Base-by-base conservation (phyloP, 1,284 basidiomycete species). In the Ganoderma sinense region DNA sequence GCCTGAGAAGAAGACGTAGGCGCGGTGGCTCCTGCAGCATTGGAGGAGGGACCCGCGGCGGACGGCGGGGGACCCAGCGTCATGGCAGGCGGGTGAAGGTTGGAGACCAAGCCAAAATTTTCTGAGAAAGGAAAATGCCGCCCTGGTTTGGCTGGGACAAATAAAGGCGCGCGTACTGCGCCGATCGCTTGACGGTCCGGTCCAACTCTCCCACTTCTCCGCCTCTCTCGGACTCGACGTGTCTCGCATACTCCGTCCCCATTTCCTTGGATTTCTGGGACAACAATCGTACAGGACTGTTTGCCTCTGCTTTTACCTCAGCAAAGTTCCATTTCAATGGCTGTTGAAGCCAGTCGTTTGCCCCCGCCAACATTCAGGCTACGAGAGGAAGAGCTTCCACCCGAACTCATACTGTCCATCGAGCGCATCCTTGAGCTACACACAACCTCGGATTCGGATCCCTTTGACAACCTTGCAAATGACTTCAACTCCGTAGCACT, bases 401-500 rank as follows among this genome's bases (percentile, higher is more conserved):
- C 85, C 65, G 91, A 94, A 76, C 81, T 93, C 62, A 82, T 93
- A 63, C 79, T 90, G 48, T 87, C 90, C 4, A 91, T 94, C 66
- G 88, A 92, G 75, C 87, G 89, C 70, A 85, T 92, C 62, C 83
- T 94, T 5, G 86, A 92, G 65, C 75, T 88, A 26, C 81, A 87
- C 59, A 75, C 82, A 4, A 82, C 80, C 1, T 77, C 83, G 16
- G 83, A 84, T 40, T 71, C 71, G 0, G 89, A 92, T 75, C 85
- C 87, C 41, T 80, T 92, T 11, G 90, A 92, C 74, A 83, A 81
- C 39, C 80, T 92, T 62, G 85, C 88, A 0, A 84, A 84, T 61
- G 83, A 86, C 62, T 93, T 94, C 79, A 85, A 84, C 74, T 82
- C 89, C 0, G 81, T 89, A 10, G 82, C 87, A 62, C 83, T 90